Evolutionary conservation across 176 grass and related monocot species (phyloP).

Genomic region (Ensete glaucum): DNA sequence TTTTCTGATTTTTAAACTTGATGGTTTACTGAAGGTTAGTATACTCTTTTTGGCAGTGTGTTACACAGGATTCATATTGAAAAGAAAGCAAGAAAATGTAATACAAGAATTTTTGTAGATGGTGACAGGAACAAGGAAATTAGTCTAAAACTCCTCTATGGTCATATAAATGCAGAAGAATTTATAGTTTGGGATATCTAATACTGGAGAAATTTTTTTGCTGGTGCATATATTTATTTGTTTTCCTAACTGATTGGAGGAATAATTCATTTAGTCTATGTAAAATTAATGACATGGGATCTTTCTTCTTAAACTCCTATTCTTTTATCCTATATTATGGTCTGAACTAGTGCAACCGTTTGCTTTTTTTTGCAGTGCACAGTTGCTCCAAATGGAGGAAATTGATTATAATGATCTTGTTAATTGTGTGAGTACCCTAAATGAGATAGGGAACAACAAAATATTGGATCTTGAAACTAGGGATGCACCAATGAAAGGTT

Average conservation of each 20-base stretch:
- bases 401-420: slow-evolving; percentile 95
- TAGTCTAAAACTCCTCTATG: background rate
- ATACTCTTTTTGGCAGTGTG: too few relatives aligned
- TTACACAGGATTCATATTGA: too few relatives aligned
- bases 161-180: background rate
- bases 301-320: background rate
- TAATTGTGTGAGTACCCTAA: slow-evolving; percentile 29
- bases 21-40: too few relatives aligned
- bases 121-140: background rate
- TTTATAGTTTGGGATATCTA: background rate
- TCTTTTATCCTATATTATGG: background rate
- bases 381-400: slow-evolving; percentile 69
- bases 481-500: background rate
- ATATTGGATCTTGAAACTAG: background rate
- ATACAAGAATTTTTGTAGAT: background rate
- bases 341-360: background rate
- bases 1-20: too few relatives aligned
- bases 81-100: too few relatives aligned
- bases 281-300: background rate
- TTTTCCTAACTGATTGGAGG: too few relatives aligned
- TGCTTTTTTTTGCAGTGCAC: slow-evolving; percentile 50
- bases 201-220: too few relatives aligned
- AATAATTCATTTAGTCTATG: background rate
- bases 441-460: slow-evolving; percentile 30
- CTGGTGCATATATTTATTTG: too few relatives aligned